Evolutionary conservation across 2,329 filamentous ascomycete genomes (phyloP).

Genomic region (Claviceps quebecensis): DNA sequence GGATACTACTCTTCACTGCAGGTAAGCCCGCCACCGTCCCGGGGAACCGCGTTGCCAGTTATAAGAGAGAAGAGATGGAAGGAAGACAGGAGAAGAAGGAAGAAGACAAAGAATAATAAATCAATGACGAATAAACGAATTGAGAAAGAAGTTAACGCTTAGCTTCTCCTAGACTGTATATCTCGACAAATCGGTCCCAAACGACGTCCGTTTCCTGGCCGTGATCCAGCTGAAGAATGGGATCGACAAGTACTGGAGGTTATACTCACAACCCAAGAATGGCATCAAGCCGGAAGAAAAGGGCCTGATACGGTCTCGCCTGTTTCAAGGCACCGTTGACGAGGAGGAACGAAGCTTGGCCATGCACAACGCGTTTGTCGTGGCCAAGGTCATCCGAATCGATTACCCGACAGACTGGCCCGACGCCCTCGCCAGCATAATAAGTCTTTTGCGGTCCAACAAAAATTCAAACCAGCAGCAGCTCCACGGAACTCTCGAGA

Average conservation of each 20-base stretch:
- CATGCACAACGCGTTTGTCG: slow-evolving; percentile 74
- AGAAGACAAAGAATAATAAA: background rate
- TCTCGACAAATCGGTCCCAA: slow-evolving; percentile 61
- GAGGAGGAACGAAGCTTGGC: slow-evolving; percentile 66
- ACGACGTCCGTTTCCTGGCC: slow-evolving; percentile 72
- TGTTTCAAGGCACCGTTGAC: slow-evolving; percentile 63
- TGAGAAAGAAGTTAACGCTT: background rate
- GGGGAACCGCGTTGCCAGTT: background rate
- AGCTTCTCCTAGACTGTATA: slow-evolving; percentile 50
- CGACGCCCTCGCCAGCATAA: slow-evolving; percentile 43
- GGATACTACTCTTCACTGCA: slow-evolving; percentile 58
- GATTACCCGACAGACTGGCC: slow-evolving; percentile 86
- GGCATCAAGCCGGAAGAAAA: slow-evolving; percentile 66
- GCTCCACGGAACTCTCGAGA: slow-evolving; percentile 57
- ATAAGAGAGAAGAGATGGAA: background rate
- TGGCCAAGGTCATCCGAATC: slow-evolving; percentile 76
- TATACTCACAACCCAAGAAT: slow-evolving; percentile 41
- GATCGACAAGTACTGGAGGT: slow-evolving; percentile 85
- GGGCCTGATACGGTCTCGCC: slow-evolving; percentile 54
- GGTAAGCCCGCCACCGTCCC: slow-evolving; percentile 27
- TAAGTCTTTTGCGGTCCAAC: slow-evolving; percentile 44
- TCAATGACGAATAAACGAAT: no score
- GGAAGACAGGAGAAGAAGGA: background rate
- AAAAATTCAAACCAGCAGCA: slow-evolving; percentile 45
- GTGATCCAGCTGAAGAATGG: slow-evolving; percentile 95